Evolutionary conservation across 768 basidiomycete genomes (phyloP), one percentile per base, ranked within the genome.

Genomic region (Leccinellum rugosiceps): DNA sequence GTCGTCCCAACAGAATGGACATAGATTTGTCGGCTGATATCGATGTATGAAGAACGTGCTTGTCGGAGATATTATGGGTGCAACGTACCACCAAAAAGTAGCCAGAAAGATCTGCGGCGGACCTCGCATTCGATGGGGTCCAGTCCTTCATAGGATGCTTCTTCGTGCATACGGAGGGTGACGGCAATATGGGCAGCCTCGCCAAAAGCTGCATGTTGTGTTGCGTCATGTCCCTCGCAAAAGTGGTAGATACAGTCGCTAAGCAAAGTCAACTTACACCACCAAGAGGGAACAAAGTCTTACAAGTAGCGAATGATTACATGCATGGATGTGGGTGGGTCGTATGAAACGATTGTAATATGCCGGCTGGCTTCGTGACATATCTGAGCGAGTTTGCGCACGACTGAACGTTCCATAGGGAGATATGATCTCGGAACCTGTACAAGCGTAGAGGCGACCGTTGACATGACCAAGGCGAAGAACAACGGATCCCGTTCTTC

Each of bases 401-500:
- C 92, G 38, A 90, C 85, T 11, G 85, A 78, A 31, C 91, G 82
- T 61, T 92, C 88, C 87, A 92, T 88, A 19, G 92, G 91, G 53
- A 96, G 78, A 73, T 93, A 95, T 2, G 88, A 90, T 54, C 90
- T 80, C 14, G 94, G 94, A 6, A 94, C 84, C 72, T 95, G 94
- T 4, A 93, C 89, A 11, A 95, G 78, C 1, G 94, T 95, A 15
- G 87, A 87, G 4, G 92, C 90, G 17, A 94, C 83, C 10, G 91
- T 91, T 14, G 87, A 89, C 86, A 94, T 90, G 61, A 97, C 90
- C 28, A 96, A 75, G 5, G 92, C 87, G 65, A 92, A 94, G 77
- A 94, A 96, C 38, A 95, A 82, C 26, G 92, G 92, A 65, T 95
- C 90, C 19, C 84, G 82, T 67, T 94, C 92, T 74, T 95, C 94